Percentiles rank a stretch among this genome's conserved stretches.
Conservation (phyloP, 2,329 filamentous ascomycete species). For the Teratosphaeria viscida region DNA sequence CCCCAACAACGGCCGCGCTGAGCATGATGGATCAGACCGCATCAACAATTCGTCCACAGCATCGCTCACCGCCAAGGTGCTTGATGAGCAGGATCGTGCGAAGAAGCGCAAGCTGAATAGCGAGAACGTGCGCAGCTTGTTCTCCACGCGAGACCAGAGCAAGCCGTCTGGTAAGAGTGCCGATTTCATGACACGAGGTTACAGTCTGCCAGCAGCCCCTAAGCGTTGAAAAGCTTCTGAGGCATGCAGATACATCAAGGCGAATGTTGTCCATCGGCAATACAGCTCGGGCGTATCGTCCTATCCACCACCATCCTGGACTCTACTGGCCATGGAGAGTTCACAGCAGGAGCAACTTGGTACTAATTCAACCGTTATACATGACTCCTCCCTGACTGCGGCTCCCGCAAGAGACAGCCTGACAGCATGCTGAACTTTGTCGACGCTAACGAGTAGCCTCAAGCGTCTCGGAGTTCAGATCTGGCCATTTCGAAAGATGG, state of each 20-base stretch:
- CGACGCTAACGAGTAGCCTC: no score
- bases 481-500: no score
- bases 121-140: slow-evolving; percentile 39
- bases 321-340: no score
- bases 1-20: slow-evolving; percentile 6
- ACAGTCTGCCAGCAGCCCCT: slow-evolving; percentile 19
- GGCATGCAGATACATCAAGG: not conserved
- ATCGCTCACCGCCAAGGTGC: slow-evolving; percentile 70
- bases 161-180: slow-evolving; percentile 31
- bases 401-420: no score
- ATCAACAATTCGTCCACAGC: slow-evolving; percentile 88
- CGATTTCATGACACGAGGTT: slow-evolving; percentile 43
- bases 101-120: slow-evolving; percentile 66
- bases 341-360: no score
- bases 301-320: no score
- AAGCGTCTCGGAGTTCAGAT: no score
- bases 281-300: no score
- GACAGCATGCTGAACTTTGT: no score
- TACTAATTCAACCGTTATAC: no score
- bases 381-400: no score
- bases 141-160: slow-evolving; percentile 29
- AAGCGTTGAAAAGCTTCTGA: slow-evolving; percentile 14
- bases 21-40: slow-evolving; percentile 27
- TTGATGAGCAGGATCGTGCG: slow-evolving; percentile 74
- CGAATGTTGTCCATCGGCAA: not conserved